Evolutionary conservation across 2,329 filamentous ascomycete species (phyloP), one percentile per base, ranked within the genome.

Genomic region (Drechmeria coniospora): DNA sequence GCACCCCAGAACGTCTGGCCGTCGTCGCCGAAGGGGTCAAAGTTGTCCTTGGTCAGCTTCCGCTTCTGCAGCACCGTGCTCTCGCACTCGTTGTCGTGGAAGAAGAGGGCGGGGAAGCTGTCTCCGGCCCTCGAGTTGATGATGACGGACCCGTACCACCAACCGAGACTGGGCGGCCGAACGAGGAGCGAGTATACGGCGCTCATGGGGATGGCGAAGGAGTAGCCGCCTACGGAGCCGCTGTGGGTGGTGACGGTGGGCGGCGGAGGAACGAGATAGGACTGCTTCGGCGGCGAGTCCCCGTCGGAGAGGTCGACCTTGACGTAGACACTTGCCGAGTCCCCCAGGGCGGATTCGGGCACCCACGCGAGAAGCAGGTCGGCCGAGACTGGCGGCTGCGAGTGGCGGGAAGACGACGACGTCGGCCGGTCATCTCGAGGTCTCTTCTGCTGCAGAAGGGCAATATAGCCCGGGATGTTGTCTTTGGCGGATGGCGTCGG

Each of bases 101-200:
- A 98, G 57, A 98, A 98, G 2, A 98, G 60, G 0, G 90, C 84
- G 0, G 90, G 90, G 40, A 95, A 93, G 48, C 81, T 90, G 48
- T 95, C 86, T 4, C 92, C 92, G 1, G 79, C 74, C 9, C 80
- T 66, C 1, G 81, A 83, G 49, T 98, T 98, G 57, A 98, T 82
- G 32, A 98, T 78, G 16, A 98, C 57, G 36, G 84, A 93, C 19
- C 90, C 90, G 50, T 92, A 94, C 90, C 90, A 98, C 92, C 90
- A 98, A 11, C 90, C 92, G 6, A 93, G 57, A 49, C 83, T 94
- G 5, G 90, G 92, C 4, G 87, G 87, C 2, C 90, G 74, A 21
- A 98, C 76, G 6, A 93, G 65, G 5, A 98, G 64, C 16, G 82
- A 92, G 54, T 92, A 98, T 34, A 98, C 77, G 37, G 87, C 80